Evolutionary conservation across 192 early-diverging fungal genomes (phyloP), one percentile per base, ranked within the genome.

Genomic region (Ambispora gerdemannii): DNA sequence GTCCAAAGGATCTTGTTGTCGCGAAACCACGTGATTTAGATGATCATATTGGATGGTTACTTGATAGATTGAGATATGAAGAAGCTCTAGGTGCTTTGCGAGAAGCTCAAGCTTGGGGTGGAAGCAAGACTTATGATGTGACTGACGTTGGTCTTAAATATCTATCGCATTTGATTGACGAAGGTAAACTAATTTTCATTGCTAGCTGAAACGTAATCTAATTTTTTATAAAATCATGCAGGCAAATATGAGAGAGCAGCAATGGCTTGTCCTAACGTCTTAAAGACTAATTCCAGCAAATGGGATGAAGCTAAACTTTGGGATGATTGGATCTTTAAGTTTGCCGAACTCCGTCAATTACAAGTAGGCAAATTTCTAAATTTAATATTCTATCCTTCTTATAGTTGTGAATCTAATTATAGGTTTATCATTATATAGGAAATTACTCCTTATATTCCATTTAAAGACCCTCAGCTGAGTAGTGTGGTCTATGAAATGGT

Each of bases 21-120:
- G 96, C 95, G 4, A 85, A 87, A 28, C 92, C 91, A 2, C 85
- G 96, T n/a, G 93, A 94, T 71, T 56, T 92, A 32, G 87, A 89
- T 35, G 97, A 99, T 78, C 96, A 96, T 71, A 87, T 99, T 53
- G 88, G 93, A 53, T 99, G 95, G 93, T 80, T 97, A 19, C 76
- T 91, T n/a, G 92, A 93, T 43, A 82, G 90, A 25, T 82, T 81
- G 25, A 74, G 84, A 50, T 97, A 94, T 72, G 88, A 82, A 17
- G 92, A 94, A 74, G 96, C 95, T 0, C 70, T 99, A 11, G 64
- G 67, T 0, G 86, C 89, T 15, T 81, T 86, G 1, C 79, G 88
- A 27, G 84, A 83, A 38, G 88, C 88, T 2, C 82, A 80, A 52
- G 59, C 68, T 8, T 75, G 63, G 50, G 88, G 81, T 11, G 90